Evolutionary conservation across 2,329 filamentous ascomycete species (phyloP).

Genomic region (Aplosporella prunicola): DNA sequence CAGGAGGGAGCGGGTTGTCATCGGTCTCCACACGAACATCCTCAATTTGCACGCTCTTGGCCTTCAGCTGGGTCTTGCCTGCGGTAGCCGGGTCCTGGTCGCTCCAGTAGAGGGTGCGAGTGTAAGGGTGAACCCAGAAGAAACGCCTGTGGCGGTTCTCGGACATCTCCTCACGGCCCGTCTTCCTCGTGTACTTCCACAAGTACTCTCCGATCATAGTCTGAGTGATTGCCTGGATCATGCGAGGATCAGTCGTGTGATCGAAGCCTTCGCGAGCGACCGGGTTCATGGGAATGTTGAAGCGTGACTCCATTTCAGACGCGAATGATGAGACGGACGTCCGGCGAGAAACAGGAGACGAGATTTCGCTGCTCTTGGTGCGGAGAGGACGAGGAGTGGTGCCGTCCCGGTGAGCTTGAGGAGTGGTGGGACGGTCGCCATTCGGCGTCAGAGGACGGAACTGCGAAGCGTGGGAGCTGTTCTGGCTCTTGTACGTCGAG

Average conservation of each 20-base stretch:
- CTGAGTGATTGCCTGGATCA: constrained; percentile 98
- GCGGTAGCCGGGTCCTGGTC: constrained; percentile 74
- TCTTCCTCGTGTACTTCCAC: constrained; percentile 97
- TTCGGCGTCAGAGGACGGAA: constrained; percentile 30
- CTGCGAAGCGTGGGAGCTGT: constrained; percentile 17
- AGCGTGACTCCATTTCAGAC: constrained; percentile 84
- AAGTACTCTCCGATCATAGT: constrained; percentile 99
- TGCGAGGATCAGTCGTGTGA: constrained; percentile 73
- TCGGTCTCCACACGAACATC: constrained; percentile 85
- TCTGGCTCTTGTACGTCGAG: constrained; percentile 51
- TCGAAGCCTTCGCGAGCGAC: constrained; percentile 4
- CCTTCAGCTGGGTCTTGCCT: constrained; percentile 64
- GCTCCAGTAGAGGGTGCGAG: constrained; percentile 93
- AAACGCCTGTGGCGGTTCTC: constrained; percentile 86
- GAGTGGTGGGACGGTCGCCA: constrained; percentile 35
- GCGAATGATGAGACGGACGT: constrained; percentile 93
- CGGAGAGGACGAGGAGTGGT: constrained; percentile 49
- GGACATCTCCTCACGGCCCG: constrained; percentile 80
- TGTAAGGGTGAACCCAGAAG: constrained; percentile 99
- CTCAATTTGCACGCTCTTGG: constrained; percentile 90
- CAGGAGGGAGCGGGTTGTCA: constrained; percentile 90
- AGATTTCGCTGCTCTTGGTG: constrained; percentile 38
- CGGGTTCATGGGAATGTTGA: constrained; percentile 55
- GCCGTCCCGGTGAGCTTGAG: constrained; percentile 30
- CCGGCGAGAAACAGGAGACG: constrained; percentile 51